Evolutionary conservation across 192 early-diverging fungal species (phyloP), one percentile per base, ranked within the genome.

Genomic region (Entomortierella lignicola): DNA sequence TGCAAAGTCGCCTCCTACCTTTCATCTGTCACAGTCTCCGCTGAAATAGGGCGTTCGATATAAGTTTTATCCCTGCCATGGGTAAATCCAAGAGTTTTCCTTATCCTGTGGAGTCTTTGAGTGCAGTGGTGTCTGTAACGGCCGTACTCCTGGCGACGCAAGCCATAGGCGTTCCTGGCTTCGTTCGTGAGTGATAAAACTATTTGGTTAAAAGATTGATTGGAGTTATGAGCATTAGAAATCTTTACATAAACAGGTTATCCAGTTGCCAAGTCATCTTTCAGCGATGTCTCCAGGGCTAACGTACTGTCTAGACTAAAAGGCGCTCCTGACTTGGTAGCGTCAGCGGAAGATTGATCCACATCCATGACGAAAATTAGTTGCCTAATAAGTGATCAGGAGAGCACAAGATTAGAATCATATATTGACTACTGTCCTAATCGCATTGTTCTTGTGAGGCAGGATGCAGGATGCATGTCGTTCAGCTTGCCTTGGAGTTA

Each of bases 91-190:
- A 85, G 70, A 25, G 80, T 63, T 34, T 85, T 82, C 29, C 92
- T 86, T 63, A 93, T 84, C 20, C 87, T 66, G 51, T 83, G 83
- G 48, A 94, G 70, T 57, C 90, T 89, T 10, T 86, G 82, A 13
- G 90, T 82, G 72, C 92, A 92, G 57, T 90, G 90, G 55, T 90
- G 84, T 58, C 92, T 91, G 57, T 95, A 95, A 12, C 92, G 88
- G 27, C 88, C 80, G 59, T 94, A 94, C 67, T 95, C 94, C 62
- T 94, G 86, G 55, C 93, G 93, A 63, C 93, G 85, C 25, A 95
- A 74, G 25, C 94, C 94, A 81, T 94, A 91, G 41, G 87, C 87
- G 71, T 89, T 89, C 39, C 94, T 83, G 13, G 87, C 86, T n/a
- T 93, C 91, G 67, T 85, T 86, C 2, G 81, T 85, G 31, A 86